Evolutionary conservation across 768 basidiomycete species (phyloP).

Genomic region (Suillus americanus): DNA sequence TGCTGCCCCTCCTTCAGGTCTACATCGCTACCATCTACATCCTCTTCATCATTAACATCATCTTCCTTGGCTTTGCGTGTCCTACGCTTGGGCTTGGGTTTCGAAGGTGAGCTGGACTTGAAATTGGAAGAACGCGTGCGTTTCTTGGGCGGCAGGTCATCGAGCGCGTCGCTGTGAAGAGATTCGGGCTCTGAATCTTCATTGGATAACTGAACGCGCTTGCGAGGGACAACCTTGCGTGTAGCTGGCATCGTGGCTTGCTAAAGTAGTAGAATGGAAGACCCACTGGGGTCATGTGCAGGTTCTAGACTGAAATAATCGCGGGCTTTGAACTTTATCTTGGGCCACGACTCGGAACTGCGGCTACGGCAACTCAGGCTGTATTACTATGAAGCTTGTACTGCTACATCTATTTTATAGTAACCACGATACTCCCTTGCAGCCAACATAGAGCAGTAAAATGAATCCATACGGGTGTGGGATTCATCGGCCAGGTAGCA

Average conservation of each 20-base stretch:
- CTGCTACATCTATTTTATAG: background rate
- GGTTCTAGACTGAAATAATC: background rate
- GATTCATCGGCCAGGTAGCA: background rate
- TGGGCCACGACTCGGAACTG: too few relatives aligned
- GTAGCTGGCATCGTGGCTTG: background rate
- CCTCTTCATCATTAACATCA: constrained; percentile 12
- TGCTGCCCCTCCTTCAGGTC: constrained; percentile 65
- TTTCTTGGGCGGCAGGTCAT: constrained; percentile 29
- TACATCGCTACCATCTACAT: constrained; percentile 35
- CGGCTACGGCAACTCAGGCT: too few relatives aligned
- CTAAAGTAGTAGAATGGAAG: background rate
- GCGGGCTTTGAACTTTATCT: background rate
- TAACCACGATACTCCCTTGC: background rate
- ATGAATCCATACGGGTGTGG: background rate
- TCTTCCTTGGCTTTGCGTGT: background rate
- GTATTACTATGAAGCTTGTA: too few relatives aligned
- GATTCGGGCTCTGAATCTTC: constrained; percentile 18
- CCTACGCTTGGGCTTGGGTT: constrained; percentile 23
- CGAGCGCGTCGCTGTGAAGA: constrained; percentile 46
- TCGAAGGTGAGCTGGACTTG: constrained; percentile 20
- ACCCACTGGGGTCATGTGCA: background rate
- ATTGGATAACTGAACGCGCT: background rate
- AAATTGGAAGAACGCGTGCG: constrained; percentile 19
- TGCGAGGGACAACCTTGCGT: constrained; percentile 1
- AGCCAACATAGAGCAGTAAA: background rate